Conservation (phyloP, 495 filamentous ascomycete genomes). For the Xylaria scruposa region DNA sequence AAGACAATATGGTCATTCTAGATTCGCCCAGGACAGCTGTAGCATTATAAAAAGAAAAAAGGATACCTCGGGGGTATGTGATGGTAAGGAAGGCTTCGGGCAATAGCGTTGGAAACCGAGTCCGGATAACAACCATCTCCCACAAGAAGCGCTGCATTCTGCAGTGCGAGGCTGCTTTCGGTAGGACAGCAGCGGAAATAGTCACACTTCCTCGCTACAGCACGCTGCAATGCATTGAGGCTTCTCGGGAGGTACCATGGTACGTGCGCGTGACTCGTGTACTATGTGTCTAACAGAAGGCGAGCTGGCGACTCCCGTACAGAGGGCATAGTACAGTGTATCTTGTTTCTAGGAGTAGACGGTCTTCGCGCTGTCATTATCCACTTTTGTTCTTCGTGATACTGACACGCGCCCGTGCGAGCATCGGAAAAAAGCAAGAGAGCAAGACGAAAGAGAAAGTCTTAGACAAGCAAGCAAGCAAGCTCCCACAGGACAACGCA, state of each 20-base stretch:
- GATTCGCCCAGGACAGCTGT: neutral
- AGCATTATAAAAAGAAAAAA: neutral
- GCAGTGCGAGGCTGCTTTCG: conserved; percentile 14
- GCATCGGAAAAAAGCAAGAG: neutral
- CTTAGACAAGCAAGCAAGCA: neutral
- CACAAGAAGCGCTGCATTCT: neutral
- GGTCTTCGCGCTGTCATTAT: conserved; percentile 6
- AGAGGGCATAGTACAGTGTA: conserved; percentile 7
- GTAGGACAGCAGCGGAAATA: conserved; percentile 2
- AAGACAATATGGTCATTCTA: conserved; percentile 11
- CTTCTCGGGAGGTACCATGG: conserved; percentile 2
- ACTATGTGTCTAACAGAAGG: neutral
- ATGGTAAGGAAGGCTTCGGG: neutral
- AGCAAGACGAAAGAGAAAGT: neutral
- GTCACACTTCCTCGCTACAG: neutral
- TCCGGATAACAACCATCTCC: neutral
- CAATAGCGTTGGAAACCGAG: neutral
- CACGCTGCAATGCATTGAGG: neutral
- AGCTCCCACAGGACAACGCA: neutral
- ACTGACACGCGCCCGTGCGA: conserved; percentile 10
- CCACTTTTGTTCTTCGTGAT: conserved; percentile 15
- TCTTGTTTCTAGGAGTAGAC: neutral
- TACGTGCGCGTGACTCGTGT: neutral
- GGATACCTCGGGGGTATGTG: neutral
- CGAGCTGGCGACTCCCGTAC: no score